Evolutionary conservation across 1,284 basidiomycete species (phyloP).

Genomic region (Bondarzewia mesenterica): DNA sequence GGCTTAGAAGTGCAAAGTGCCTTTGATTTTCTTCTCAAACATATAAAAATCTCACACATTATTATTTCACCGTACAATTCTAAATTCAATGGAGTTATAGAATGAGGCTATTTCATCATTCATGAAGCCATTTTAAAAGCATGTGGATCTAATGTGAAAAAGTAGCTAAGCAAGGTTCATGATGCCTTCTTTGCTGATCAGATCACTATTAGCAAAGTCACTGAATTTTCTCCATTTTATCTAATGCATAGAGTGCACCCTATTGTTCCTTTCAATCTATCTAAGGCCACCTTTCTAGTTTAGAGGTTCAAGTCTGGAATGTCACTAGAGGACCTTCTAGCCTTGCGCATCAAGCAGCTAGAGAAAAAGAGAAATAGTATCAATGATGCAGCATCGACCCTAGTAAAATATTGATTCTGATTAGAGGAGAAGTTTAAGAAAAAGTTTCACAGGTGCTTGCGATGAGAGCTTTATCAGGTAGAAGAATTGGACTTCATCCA

Average conservation of each 20-base stretch:
- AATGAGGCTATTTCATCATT: constrained; percentile 14
- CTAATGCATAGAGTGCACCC: constrained; percentile 21
- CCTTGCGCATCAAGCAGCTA: constrained; percentile 11
- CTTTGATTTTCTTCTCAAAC: constrained; percentile 1
- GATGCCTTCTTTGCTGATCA: constrained; percentile 14
- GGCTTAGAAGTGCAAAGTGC: constrained; percentile 17
- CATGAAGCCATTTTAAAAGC: constrained; percentile 10
- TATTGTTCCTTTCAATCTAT: constrained; percentile 21
- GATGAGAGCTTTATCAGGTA: constrained; percentile 11
- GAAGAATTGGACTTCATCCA: constrained; percentile 21
- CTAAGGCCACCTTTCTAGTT: constrained; percentile 22
- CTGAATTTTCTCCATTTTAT: constrained; percentile 16
- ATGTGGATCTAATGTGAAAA: constrained; percentile 4
- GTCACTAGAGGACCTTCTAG: constrained; percentile 9
- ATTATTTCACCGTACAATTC: constrained; percentile 13
- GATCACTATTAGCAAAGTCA: constrained; percentile 8
- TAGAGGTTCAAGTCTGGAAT: constrained; percentile 7
- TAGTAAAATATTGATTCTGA: constrained; percentile 7
- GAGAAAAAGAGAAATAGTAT: constrained; percentile 10
- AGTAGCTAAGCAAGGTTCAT: constrained; percentile 9
- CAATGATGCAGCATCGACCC: constrained; percentile 3
- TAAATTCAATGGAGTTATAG: constrained; percentile 16
- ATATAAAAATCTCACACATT: constrained; percentile 9
- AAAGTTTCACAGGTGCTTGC: not conserved
- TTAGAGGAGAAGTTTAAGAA: constrained; percentile 13